Percentiles rank a stretch among this genome's conserved stretches.
Evolutionary conservation across 2,329 filamentous ascomycete species (phyloP).

Genomic region (Aspergillus calidoustus): DNA sequence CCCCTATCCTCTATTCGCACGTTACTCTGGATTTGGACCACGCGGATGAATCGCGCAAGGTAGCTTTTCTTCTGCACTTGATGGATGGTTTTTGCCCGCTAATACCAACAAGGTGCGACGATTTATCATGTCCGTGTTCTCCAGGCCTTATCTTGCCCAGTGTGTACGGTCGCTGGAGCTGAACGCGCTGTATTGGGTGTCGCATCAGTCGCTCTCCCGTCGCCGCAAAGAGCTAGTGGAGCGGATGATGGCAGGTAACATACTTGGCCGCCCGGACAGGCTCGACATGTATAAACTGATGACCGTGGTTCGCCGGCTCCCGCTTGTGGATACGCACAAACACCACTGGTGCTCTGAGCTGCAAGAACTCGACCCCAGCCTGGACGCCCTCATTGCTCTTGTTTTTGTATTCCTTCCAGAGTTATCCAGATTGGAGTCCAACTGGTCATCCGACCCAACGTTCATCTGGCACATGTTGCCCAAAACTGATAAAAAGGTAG

Average conservation of each 20-base stretch:
- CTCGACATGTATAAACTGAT: conserved; percentile 9
- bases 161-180: conserved; percentile 15
- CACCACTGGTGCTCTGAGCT: conserved; percentile 8
- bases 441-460: conserved; percentile 8
- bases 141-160: conserved; percentile 9
- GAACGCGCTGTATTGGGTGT: conserved; percentile 7
- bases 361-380: conserved; percentile 6
- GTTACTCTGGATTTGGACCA: conserved; percentile 1
- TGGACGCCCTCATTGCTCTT: conserved; percentile 15
- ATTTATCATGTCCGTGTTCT: conserved; percentile 13
- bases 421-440: conserved; percentile 7
- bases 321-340: conserved; percentile 5
- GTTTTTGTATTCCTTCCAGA: background rate
- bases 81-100: background rate
- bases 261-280: conserved; percentile 2
- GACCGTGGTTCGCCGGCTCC: conserved; percentile 7
- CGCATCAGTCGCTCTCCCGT: background rate
- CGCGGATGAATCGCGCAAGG: conserved; percentile 12
- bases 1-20: conserved; percentile 11
- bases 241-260: conserved; percentile 1
- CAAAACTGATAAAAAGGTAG: conserved; percentile 10
- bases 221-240: conserved; percentile 4
- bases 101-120: conserved; percentile 8
- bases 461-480: conserved; percentile 13
- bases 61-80: background rate